Percentiles rank a stretch among this genome's conserved stretches.
Conservation (phyloP, 306 rosid species). For the Herpetospermum pedunculosum region DNA sequence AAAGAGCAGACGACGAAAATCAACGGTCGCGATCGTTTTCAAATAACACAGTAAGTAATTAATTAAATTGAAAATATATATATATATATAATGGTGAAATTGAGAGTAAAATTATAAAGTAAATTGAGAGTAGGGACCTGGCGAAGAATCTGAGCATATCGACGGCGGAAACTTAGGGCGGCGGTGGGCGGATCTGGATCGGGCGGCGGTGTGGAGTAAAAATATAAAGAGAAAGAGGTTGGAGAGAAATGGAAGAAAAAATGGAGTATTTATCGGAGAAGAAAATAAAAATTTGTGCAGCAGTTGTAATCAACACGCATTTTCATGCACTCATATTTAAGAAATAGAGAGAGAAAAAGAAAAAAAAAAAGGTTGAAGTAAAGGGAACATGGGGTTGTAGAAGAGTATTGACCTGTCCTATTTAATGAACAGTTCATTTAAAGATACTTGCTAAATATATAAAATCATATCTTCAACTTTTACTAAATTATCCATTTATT, state of each 20-base stretch:
- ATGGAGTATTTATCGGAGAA: conserved; percentile 21
- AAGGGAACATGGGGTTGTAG: conserved; percentile 8
- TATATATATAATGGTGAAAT: no score
- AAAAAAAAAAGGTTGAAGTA: not conserved
- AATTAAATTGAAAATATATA: not conserved
- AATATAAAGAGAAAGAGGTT: not conserved
- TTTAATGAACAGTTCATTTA: conserved; percentile 34
- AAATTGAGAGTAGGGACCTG: no score
- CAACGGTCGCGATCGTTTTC: not conserved
- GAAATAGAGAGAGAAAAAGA: conserved; percentile 13
- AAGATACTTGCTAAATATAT: no score
- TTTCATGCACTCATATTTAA: conserved; percentile 23
- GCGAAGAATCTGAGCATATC: conserved; percentile 47
- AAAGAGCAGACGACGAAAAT: not conserved
- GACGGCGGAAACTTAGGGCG: no score
- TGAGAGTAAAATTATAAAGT: no score
- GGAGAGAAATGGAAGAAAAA: not conserved
- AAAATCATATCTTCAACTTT: no score
- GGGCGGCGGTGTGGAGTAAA: no score
- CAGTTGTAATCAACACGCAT: conserved; percentile 16
- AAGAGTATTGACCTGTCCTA: conserved; percentile 15
- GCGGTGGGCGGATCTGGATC: no score
- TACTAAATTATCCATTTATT: no score
- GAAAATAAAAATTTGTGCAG: conserved; percentile 1
- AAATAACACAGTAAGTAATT: not conserved